Base-by-base conservation (phyloP, 2,329 filamentous ascomycete genomes). In the Neofusicoccum laricinum region DNA sequence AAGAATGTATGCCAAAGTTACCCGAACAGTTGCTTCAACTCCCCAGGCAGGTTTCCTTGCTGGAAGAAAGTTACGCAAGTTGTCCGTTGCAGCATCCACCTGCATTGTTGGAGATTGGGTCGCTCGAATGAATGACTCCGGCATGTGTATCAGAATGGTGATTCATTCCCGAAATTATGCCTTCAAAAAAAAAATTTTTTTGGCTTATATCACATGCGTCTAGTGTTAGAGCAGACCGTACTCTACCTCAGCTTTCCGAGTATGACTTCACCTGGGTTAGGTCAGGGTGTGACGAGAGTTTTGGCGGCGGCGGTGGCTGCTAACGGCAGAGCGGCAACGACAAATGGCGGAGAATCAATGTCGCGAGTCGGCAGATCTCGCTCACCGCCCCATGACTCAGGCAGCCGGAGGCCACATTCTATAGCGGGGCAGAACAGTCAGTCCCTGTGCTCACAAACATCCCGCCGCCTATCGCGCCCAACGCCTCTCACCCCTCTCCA, bases 321-420 rank as follows among this genome's bases (percentile, higher is more conserved):
- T 30, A 30, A 30, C 25, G 21, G 10, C 12, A 15, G n/a, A 25
- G 21, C 38, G 61, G 61, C 40, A 21, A 50, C 49, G 49, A 64
- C 17, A 30, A 50, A 45, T 1, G 14, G 25, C 25, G n/a, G 43
- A n/a, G 14, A 30, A 43, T 38, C 12, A 3, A 12, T 17, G 21
- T 43, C 32, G 19, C 45, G 32, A 30, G 25, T 40, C 11, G 41
- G n/a, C 57, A 14, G 43, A 49, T 30, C 21, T 49, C 15, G 50
- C 61, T 64, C 61, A 64, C 61, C 61, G 61, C 61, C 61, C 30
- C 25, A 64, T 64, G 62, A 64, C 62, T 64, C 62, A 48, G 41
- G 61, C 30, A 30, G 25, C 25, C 25, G 48, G 48, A 55, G 62
- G 62, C 61, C 51, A 64, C 41, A 64, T 64, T 38, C 36, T 12